A percentile compares a stretch with the other conserved stretches of the same genome.
These are phyloP conservation scores for Komagataella pseudopastoris DNA, from an alignment of 805 yeast genomes.

Conservation along the genomic window DNA sequence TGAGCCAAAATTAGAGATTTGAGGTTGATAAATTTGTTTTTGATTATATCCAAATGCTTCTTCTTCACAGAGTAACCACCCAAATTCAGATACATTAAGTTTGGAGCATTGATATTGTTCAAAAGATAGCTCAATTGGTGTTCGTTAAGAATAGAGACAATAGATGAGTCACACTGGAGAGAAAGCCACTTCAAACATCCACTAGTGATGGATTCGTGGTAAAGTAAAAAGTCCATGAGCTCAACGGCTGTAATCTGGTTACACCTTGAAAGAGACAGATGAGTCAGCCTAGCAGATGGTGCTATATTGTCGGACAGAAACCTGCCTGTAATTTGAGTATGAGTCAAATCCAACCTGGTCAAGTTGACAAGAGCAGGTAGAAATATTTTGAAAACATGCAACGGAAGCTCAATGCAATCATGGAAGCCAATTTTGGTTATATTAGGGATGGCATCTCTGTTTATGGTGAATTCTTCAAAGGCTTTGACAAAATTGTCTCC, in stretches of 20 bases:
- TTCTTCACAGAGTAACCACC: conserved; percentile 36
- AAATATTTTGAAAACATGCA: conserved; percentile 38
- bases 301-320: conserved; percentile 41
- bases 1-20: conserved; percentile 30
- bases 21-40: conserved; percentile 23
- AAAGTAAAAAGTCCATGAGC: conserved; percentile 50
- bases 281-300: conserved; percentile 48
- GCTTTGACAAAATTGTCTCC: conserved; percentile 47
- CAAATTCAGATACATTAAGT: conserved; percentile 32
- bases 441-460: conserved; percentile 9
- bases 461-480: conserved; percentile 29
- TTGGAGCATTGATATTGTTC: conserved; percentile 27
- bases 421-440: conserved; percentile 56
- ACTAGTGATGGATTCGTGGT: conserved; percentile 47
- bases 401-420: conserved; percentile 71
- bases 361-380: conserved; percentile 44
- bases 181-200: conserved; percentile 36
- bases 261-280: conserved; percentile 54
- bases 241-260: conserved; percentile 62
- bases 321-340: conserved; percentile 63
- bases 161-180: conserved; percentile 38
- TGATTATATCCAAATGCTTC: conserved; percentile 23
- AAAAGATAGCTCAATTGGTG: conserved; percentile 29
- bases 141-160: conserved; percentile 33
- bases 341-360: conserved; percentile 65